Base-by-base conservation (phyloP, 1,139 yeast genomes). In the Taphrina deformans region DNA sequence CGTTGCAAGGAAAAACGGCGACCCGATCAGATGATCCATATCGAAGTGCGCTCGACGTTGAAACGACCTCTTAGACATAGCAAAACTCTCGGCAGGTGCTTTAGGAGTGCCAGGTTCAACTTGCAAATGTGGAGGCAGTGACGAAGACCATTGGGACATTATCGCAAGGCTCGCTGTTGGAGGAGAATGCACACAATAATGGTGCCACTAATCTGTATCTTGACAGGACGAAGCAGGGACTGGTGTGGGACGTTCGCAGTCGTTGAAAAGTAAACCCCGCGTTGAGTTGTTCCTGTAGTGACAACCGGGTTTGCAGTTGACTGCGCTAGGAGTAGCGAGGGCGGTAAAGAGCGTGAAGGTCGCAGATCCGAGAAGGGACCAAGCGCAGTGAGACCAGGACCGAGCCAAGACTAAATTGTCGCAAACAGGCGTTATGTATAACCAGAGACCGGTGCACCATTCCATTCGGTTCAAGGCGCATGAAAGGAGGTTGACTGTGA, bases 1-100 rank as follows among this genome's bases (percentile, higher is more conserved):
- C 7, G 65, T 52, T 12, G 52, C 40, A 9, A 61, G 33, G 40
- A 61, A 52, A 46, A 61, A 61, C 7, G 65, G 65, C n/a, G 59
- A 52, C 21, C 65, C 65, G 18, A 61, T 18, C 21, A 59, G 31
- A 21, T 59, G 51, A 31, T 44, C 38, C 33, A 50, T 23, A 16
- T 38, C 35, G 24, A 33, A 48, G 10, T 35, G 55, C 4, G 45
- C 18, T 4, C 55, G 45, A 9, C 62, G 44, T 38, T 24, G 31
- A 27, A 18, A 21, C 16, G 38, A 29, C 24, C 35, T 23, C 18
- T 24, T 53, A 2, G 52, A 44, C 44, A 21, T 21, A 6, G 44
- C 55, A 27, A 33, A 33, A 18, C 29, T 33, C 12, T 18, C 21
- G 21, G 44, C 55, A 16, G 21, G 41, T 7, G 55, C 44, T 51